Evolutionary conservation across 78 protist species (phyloP), one percentile per base, ranked within the genome.

Genomic region (Capsaspora owczarzaki): DNA sequence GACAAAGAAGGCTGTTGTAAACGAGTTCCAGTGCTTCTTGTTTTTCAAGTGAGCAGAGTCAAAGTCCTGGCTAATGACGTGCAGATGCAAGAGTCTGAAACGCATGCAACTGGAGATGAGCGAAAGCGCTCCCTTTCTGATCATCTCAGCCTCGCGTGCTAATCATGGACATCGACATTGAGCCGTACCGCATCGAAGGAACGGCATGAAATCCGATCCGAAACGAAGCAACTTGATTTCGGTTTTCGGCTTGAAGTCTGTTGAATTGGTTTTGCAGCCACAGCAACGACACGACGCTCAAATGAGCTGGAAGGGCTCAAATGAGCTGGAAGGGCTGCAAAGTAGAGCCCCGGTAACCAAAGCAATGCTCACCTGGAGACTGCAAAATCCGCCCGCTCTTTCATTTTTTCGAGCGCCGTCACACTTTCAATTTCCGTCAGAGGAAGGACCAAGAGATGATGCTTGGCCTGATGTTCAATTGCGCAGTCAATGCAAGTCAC

Each of bases 21-120:
- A 92, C 43, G 93, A 89, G 47, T 82, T 79, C 89, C 88, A 92
- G 74, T 92, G 96, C 82, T 88, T 84, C 56, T 86, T 88, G 44
- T 29, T 85, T 82, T 92, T 92, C 60, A 92, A 70, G 14, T 49
- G 0, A 14, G 12, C 78, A 10, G 94, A 68, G 63, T 79, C 78
- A 53, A 84, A 85, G 61, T 92, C 96, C 2, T 56, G 74, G 19
- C 85, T 66, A n/a, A 91, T 88, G 27, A 88, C 43, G 78, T 92
- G 96, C 44, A 92, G 16, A 38, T 92, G 90, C 31, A 79, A 10
- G 35, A 61, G 82, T 1, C 82, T 78, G 12, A 4, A 33, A 61
- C 4, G 53, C 6, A 6, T 6, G 14, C 53, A 14, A 47, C 53
- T 47, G 53, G n/a, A n/a, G n/a, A 27, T n/a, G 41, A 1, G 2